A percentile compares a stretch with the other conserved stretches of the same genome.
These are phyloP conservation scores for Lactuca saligna DNA, from an alignment of 129 eudicot species.

Conservation along the genomic window DNA sequence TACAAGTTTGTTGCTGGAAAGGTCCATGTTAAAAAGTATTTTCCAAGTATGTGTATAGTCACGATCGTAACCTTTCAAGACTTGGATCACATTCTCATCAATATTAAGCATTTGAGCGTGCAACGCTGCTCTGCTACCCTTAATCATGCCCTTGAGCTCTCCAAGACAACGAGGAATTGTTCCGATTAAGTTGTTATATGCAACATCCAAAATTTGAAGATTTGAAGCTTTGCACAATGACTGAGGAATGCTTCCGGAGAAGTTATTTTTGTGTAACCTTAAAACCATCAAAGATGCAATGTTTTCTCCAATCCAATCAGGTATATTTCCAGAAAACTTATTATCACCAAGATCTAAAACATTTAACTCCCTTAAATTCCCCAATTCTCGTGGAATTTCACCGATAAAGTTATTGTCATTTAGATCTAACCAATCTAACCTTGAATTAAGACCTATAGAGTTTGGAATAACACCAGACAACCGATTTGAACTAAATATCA, in stretches of 20 bases:
- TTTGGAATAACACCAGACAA: not conserved
- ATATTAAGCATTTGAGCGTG: too few species aligned
- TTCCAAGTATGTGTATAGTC: not conserved
- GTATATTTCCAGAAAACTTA: not conserved
- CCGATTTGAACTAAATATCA: not conserved
- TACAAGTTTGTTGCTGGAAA: not conserved
- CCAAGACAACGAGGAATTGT: not conserved
- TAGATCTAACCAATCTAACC: not conserved
- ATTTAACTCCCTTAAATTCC: not conserved
- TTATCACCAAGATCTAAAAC: slow-evolving; percentile 21
- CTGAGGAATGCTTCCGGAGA: not conserved
- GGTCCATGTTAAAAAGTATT: not conserved
- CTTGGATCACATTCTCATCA: too few species aligned
- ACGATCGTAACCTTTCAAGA: not conserved
- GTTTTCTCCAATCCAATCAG: not conserved
- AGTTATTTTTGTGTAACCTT: too few species aligned
- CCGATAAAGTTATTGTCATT: not conserved
- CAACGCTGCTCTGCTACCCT: too few species aligned
- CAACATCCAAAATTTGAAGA: slow-evolving; percentile 4
- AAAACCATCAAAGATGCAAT: not conserved
- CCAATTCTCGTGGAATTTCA: not conserved
- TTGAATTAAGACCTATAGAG: not conserved
- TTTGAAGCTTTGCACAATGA: not conserved
- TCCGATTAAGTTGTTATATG: not conserved
- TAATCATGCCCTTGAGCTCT: not conserved